Evolutionary conservation across 345 rosid species (phyloP), one percentile per base, ranked within the genome.

Genomic region (Odontarrhena argentea): DNA sequence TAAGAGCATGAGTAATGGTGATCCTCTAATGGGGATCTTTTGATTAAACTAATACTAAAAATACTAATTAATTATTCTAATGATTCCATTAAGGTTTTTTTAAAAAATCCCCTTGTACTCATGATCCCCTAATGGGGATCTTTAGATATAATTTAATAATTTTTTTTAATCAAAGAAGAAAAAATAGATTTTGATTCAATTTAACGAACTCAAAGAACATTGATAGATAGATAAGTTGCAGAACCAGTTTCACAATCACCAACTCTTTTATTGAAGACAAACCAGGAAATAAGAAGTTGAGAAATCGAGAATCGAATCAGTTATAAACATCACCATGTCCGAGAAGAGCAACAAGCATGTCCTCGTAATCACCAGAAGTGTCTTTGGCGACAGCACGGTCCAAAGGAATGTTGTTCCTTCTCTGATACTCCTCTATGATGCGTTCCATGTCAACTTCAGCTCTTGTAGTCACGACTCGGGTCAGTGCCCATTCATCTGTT

Each of bases 401-500:
- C 60, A 89, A 76, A 43, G 87, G 86, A 28, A 79, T 71, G 41
- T 85, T 83, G 82, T 74, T 83, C 38, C 89, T 82, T 9, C 74
- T 75, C 44, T 80, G 83, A 68, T 86, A 89, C 42, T 82, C 96
- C 2, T 86, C 91, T 46, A 79, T 83, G 77, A 89, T 85, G 48
- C 80, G 55, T 76, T 84, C 84, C 82, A 89, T 56, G 66, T 86
- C 90, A 40, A 83, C 73, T 76, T 89, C 96, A 13, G 92, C 85
- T 65, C 92, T 67, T 2, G 86, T 90, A 11, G 90, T 64, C 50
- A 93, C 81, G 37, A 88, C 84, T 36, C 97, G 72, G 1, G 97
- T 88, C 3, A 93, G 81, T 13, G 78, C 92, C 63, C 88, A 90
- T 77, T 89, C 96, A 42, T 89, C 91, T 8, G 91, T 92, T 76